phyloP scores from a whole-genome alignment of 768 basidiomycete genomes.

The Hypholoma fasciculare region DNA sequence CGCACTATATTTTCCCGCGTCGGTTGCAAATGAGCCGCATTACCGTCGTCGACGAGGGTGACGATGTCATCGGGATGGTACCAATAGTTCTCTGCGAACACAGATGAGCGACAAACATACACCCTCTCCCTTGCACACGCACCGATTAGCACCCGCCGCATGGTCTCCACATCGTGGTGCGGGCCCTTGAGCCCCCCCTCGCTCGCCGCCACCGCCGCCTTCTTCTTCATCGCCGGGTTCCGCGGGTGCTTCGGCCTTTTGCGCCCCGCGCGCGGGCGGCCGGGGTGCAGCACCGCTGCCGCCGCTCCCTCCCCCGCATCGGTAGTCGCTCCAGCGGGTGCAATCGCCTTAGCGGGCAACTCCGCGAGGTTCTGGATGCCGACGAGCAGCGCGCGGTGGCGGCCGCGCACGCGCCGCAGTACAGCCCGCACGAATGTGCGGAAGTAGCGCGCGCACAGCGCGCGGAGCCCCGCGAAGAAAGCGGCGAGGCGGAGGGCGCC shows the following conservation, averaged over 20 bases:
- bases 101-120: neutral
- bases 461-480: neutral
- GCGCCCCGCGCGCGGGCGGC: neutral
- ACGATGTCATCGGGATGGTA: conserved; percentile 2
- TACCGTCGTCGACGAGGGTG: neutral
- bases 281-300: neutral
- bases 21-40: neutral
- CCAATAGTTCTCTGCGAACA: neutral
- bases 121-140: neutral
- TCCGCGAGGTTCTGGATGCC: neutral
- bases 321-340: neutral
- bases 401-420: neutral
- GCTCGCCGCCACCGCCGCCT: neutral
- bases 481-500: neutral
- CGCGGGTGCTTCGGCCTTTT: neutral
- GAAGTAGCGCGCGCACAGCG: neutral
- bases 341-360: neutral
- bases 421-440: neutral
- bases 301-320: neutral
- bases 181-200: neutral
- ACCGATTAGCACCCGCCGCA: conserved; percentile 2
- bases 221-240: neutral
- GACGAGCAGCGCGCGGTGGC: neutral
- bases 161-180: conserved; percentile 3
- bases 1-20: neutral